A percentile compares a stretch with the other conserved stretches of the same genome.
These are phyloP conservation scores for Xylaria sp. DNA, from an alignment of 2,329 filamentous ascomycete species.

Conservation along the genomic window DNA sequence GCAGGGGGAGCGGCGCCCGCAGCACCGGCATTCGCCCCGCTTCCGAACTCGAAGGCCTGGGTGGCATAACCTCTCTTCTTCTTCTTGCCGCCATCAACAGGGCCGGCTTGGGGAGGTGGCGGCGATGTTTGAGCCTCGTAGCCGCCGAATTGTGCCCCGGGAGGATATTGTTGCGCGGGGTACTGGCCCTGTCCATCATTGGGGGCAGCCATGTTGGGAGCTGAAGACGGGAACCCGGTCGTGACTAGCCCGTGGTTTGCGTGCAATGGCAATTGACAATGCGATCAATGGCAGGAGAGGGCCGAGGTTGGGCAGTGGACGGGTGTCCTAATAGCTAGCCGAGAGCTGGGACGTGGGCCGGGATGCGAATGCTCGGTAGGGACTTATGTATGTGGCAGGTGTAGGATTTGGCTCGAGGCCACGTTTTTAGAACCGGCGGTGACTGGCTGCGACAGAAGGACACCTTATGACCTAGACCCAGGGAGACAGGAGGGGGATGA, in stretches of 20 bases:
- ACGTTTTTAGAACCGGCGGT: constrained; percentile 31
- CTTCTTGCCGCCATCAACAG: constrained; percentile 64
- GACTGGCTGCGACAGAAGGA: constrained; percentile 21
- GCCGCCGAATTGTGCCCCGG: constrained; percentile 48
- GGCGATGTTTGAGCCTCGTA: constrained; percentile 49
- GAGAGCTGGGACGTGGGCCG: not conserved
- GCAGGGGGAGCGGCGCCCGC: constrained; percentile 46
- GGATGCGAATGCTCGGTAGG: not conserved
- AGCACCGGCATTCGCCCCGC: constrained; percentile 78
- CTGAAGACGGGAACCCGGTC: constrained; percentile 9
- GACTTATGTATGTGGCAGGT: not conserved
- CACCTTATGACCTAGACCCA: not conserved
- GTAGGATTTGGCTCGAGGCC: constrained; percentile 23
- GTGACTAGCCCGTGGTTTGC: not conserved
- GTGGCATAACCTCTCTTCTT: constrained; percentile 96
- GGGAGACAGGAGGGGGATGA: not conserved
- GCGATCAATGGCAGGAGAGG: constrained; percentile 1
- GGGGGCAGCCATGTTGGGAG: constrained; percentile 60
- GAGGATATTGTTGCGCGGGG: constrained; percentile 49
- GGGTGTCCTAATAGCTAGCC: not conserved
- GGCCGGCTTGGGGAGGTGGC: constrained; percentile 40
- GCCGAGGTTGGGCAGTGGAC: not conserved
- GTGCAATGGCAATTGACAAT: not conserved
- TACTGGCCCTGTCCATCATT: constrained; percentile 61
- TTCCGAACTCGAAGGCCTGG: constrained; percentile 90